Percentiles rank a stretch among this genome's conserved stretches.
Evolutionary conservation across 2,329 filamentous ascomycete species (phyloP).

Genomic region (Phaeosphaeriaceae sp.): DNA sequence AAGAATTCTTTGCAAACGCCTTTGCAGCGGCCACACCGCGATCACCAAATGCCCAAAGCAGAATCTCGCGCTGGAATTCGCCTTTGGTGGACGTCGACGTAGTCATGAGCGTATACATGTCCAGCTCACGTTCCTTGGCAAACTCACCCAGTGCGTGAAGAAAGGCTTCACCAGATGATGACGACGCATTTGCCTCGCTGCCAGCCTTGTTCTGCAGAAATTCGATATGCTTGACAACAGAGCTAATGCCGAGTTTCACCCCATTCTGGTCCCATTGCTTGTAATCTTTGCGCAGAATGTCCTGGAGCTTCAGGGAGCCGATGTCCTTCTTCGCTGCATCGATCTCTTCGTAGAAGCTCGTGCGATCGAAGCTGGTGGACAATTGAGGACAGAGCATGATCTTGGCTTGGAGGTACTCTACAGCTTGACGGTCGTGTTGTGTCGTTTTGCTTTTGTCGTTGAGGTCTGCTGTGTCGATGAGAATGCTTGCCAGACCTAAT

Average conservation of each 20-base stretch:
- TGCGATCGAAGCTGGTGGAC: conserved; percentile 58
- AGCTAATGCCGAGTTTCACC: conserved; percentile 70
- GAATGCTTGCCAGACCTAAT: conserved; percentile 72
- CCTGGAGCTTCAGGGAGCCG: conserved; percentile 64
- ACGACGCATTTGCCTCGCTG: conserved; percentile 38
- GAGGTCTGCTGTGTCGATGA: conserved; percentile 76
- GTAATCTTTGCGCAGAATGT: conserved; percentile 82
- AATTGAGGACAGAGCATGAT: conserved; percentile 51
- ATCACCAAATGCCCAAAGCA: conserved; percentile 68
- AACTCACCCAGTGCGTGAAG: conserved; percentile 60
- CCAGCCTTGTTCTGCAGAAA: conserved; percentile 66
- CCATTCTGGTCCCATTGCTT: conserved; percentile 72
- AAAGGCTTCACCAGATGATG: conserved; percentile 50
- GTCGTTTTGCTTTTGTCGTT: conserved; percentile 67
- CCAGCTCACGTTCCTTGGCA: conserved; percentile 64
- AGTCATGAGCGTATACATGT: conserved; percentile 73
- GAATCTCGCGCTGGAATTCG: conserved; percentile 69
- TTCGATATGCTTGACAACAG: conserved; percentile 67
- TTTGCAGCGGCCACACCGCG: conserved; percentile 59
- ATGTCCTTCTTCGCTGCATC: conserved; percentile 72
- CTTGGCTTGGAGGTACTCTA: conserved; percentile 64
- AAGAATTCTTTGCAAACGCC: conserved; percentile 59
- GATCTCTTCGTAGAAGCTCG: conserved; percentile 66
- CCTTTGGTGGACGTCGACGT: conserved; percentile 61
- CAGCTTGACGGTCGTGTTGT: conserved; percentile 65